Evolutionary conservation across 495 filamentous ascomycete species (phyloP).

Genomic region (Copromyces sp.): DNA sequence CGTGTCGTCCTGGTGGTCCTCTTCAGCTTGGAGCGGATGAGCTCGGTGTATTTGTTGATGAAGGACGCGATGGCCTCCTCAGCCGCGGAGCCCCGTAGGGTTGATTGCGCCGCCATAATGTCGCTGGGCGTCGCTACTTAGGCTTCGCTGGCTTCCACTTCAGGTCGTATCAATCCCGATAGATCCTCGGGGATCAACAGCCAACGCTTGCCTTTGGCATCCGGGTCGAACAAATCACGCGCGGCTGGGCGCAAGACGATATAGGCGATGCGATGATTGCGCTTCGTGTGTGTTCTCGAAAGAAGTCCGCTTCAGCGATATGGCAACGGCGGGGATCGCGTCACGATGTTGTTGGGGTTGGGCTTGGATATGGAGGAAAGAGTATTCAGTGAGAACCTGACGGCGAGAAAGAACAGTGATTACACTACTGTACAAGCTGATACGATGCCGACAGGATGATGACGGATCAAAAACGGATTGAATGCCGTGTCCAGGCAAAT

Average conservation of each 20-base stretch:
- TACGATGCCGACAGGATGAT: background rate
- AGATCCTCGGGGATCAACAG: background rate
- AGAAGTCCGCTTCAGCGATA: background rate
- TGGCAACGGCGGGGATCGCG: background rate
- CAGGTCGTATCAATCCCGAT: background rate
- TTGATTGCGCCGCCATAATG: constrained; percentile 79
- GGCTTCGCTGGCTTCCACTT: background rate
- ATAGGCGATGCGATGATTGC: background rate
- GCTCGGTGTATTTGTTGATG: constrained; percentile 52
- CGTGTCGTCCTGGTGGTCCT: constrained; percentile 56
- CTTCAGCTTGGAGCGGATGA: constrained; percentile 50
- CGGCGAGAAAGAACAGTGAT: background rate
- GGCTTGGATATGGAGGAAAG: background rate
- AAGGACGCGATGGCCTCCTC: constrained; percentile 62
- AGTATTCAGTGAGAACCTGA: background rate
- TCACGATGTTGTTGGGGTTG: background rate
- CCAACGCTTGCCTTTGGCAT: background rate
- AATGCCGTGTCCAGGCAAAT: background rate
- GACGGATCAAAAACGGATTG: background rate
- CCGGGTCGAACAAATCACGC: background rate
- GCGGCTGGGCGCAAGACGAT: background rate
- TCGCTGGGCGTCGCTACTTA: background rate
- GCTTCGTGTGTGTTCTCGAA: background rate
- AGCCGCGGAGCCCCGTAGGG: constrained; percentile 51
- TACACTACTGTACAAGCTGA: background rate